Conservation (phyloP, 75 land plant genomes). For the Cunninghamia lanceolata region DNA sequence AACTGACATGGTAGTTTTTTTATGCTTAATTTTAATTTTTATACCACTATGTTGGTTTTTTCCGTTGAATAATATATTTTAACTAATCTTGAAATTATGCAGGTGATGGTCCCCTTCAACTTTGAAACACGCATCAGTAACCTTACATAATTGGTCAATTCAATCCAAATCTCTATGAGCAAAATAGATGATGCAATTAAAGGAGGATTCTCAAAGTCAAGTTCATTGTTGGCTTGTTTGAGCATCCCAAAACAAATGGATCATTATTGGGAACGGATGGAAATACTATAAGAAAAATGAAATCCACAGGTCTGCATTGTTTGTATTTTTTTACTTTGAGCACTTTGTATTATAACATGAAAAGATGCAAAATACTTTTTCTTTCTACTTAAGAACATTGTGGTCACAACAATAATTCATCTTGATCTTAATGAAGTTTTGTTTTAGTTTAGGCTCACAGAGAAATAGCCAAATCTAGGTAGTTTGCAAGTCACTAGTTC, state of each 20-base stretch:
- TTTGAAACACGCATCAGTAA: constrained; percentile 55
- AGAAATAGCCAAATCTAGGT: constrained; percentile 66
- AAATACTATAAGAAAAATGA: constrained; percentile 6
- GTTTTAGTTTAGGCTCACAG: constrained; percentile 41
- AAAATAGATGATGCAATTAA: constrained; percentile 85
- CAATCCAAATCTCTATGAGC: constrained; percentile 47
- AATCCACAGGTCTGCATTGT: not conserved
- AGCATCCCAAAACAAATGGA: constrained; percentile 58
- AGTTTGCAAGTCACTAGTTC: constrained; percentile 75
- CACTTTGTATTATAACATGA: not conserved
- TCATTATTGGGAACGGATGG: constrained; percentile 50
- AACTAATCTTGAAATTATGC: not conserved
- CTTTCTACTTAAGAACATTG: not conserved
- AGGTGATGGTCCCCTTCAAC: constrained; percentile 82
- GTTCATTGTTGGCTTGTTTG: constrained; percentile 73
- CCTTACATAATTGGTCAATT: constrained; percentile 52
- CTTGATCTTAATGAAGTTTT: not conserved
- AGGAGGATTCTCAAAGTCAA: constrained; percentile 78
- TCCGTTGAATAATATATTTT: not conserved
- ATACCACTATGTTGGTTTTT: not conserved
- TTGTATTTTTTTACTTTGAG: not conserved
- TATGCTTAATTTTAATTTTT: not conserved
- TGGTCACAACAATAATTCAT: not conserved
- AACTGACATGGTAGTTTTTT: constrained; percentile 65
- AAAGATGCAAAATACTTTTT: not conserved